phyloP scores from a whole-genome alignment of 768 basidiomycete species.

The Pilatotrama ljubarskyi region DNA sequence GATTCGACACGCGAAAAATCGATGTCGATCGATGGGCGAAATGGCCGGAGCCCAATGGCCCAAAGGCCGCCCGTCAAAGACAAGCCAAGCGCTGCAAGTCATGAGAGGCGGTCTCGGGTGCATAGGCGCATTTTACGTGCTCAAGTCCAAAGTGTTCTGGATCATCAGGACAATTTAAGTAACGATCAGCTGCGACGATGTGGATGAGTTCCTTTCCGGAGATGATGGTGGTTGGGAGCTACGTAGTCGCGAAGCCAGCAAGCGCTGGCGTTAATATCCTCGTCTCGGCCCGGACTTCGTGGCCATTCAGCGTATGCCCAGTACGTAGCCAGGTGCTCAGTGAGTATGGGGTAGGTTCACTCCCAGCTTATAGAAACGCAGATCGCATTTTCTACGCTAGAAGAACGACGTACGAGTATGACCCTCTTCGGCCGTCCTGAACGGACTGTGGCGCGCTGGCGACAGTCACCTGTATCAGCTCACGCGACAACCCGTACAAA shows the following conservation, averaged over 20 bases:
- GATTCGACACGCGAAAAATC: background rate
- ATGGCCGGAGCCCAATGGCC: slow-evolving; percentile 4
- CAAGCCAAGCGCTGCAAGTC: slow-evolving; percentile 5
- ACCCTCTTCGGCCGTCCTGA: too few species aligned
- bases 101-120: background rate
- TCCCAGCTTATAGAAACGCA: too few species aligned
- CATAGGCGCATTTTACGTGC: background rate
- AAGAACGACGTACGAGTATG: too few species aligned
- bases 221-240: background rate
- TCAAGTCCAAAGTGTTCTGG: background rate
- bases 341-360: too few species aligned
- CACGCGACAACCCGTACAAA: background rate
- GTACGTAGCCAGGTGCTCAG: too few species aligned
- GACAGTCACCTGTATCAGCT: background rate
- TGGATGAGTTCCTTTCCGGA: background rate
- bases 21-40: slow-evolving; percentile 11
- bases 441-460: too few species aligned
- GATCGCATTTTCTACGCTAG: too few species aligned
- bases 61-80: background rate
- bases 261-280: background rate
- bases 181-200: background rate
- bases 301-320: too few species aligned
- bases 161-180: background rate
- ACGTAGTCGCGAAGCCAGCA: background rate
- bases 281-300: too few species aligned